phyloP scores from a whole-genome alignment of 352 stramenopile genomes.

The Elongisporangium anandrum region DNA sequence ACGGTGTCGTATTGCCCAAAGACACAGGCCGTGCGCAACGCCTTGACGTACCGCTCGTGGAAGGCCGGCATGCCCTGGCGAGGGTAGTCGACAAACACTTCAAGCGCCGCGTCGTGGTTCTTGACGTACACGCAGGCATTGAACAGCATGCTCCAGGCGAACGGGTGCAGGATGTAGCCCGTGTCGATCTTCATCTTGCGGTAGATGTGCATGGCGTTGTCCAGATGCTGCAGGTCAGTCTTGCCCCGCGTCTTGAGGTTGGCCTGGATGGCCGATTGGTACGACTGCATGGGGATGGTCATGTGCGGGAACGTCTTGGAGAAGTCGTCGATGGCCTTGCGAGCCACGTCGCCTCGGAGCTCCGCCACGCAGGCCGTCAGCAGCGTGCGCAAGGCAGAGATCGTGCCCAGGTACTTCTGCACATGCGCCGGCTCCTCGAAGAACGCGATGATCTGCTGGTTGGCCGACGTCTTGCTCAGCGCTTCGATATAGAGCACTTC shows the following conservation, averaged over 20 bases:
- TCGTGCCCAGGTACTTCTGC: constrained; percentile 19
- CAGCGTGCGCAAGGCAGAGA: constrained; percentile 23
- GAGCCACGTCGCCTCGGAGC: constrained; percentile 24
- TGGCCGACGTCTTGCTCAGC: neutral
- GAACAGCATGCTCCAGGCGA: constrained; percentile 39
- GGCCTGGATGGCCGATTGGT: constrained; percentile 29
- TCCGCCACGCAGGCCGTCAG: constrained; percentile 24
- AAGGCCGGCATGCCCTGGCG: constrained; percentile 28
- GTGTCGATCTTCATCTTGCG: constrained; percentile 21
- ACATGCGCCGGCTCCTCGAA: constrained; percentile 29
- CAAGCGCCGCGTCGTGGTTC: constrained; percentile 23
- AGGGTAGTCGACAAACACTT: constrained; percentile 39
- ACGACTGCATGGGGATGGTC: constrained; percentile 26
- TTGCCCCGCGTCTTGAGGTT: constrained; percentile 18
- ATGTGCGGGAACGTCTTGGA: constrained; percentile 12
- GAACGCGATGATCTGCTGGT: constrained; percentile 6
- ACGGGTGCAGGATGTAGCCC: constrained; percentile 37
- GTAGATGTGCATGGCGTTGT: constrained; percentile 30
- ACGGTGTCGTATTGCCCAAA: constrained; percentile 22
- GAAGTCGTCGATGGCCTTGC: constrained; percentile 26
- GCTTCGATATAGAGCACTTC: neutral
- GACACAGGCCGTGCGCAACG: constrained; percentile 26
- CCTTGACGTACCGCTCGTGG: constrained; percentile 35
- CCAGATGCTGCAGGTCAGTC: constrained; percentile 16
- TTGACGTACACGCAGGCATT: constrained; percentile 37